A percentile compares a stretch with the other conserved stretches of the same genome.
Evolutionary conservation across 2,329 filamentous ascomycete genomes (phyloP).

Genomic region (Emericellopsis atlantica): DNA sequence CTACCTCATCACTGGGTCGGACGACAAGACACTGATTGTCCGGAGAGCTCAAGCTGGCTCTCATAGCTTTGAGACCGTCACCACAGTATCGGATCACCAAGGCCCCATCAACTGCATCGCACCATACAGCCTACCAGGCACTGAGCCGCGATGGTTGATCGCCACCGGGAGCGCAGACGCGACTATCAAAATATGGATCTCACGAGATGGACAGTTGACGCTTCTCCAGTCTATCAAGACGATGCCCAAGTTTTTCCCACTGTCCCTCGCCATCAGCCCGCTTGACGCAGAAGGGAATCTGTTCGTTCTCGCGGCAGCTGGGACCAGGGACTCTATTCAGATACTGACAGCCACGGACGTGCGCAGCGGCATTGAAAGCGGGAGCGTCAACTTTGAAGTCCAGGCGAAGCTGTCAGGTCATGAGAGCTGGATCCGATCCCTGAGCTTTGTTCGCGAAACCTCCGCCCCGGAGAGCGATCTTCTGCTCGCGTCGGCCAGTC

Average conservation of each 20-base stretch:
- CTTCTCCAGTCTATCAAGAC: constrained; percentile 60
- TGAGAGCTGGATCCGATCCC: constrained; percentile 85
- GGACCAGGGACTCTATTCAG: constrained; percentile 73
- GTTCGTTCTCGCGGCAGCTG: constrained; percentile 68
- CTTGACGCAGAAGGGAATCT: constrained; percentile 39
- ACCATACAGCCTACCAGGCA: constrained; percentile 18
- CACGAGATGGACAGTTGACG: constrained; percentile 34
- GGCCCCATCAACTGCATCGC: constrained; percentile 62
- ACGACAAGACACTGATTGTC: constrained; percentile 64
- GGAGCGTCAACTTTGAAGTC: constrained; percentile 43
- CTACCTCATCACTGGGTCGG: constrained; percentile 65
- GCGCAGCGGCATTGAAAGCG: constrained; percentile 1
- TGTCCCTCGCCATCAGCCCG: constrained; percentile 57
- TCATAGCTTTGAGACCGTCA: constrained; percentile 27
- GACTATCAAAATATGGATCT: constrained; percentile 56
- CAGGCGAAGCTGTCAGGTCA: constrained; percentile 76
- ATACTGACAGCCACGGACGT: constrained; percentile 44
- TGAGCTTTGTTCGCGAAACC: constrained; percentile 62
- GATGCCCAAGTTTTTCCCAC: constrained; percentile 68
- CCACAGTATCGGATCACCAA: constrained; percentile 46
- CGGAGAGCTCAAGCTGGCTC: constrained; percentile 39
- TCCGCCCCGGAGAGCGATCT: constrained; percentile 47
- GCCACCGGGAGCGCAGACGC: constrained; percentile 76
- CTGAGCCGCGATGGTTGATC: constrained; percentile 33
- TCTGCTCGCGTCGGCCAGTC: constrained; percentile 82